phyloP scores from a whole-genome alignment of 805 yeast genomes.

The Tetrapisispora taiwanensis region DNA sequence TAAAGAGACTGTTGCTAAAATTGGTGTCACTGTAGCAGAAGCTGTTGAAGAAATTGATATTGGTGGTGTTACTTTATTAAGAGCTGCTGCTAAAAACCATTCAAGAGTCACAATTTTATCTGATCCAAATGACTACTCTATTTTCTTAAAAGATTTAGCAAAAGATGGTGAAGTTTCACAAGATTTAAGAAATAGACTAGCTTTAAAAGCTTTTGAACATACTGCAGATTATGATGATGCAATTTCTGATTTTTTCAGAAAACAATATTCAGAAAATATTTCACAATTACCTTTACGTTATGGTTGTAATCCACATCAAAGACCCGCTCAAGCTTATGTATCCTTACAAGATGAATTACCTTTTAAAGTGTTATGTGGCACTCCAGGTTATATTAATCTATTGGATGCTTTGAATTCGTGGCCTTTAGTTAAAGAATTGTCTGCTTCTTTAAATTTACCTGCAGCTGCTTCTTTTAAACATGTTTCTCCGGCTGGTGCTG shows the following conservation, averaged over 20 bases:
- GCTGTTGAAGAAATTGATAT: slow-evolving; percentile 98
- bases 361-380: slow-evolving; percentile 84
- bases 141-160: slow-evolving; percentile 71
- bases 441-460: slow-evolving; percentile 87
- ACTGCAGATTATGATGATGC: slow-evolving; percentile 96
- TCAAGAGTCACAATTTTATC: slow-evolving; percentile 90
- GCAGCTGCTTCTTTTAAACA: slow-evolving; percentile 99
- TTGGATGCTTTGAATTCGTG: slow-evolving; percentile 96
- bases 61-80: slow-evolving; percentile 92
- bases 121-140: slow-evolving; percentile 89
- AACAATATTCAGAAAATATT: slow-evolving; percentile 82
- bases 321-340: slow-evolving; percentile 96
- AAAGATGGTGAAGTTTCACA: slow-evolving; percentile 56
- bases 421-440: slow-evolving; percentile 96
- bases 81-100: slow-evolving; percentile 99
- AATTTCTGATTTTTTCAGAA: slow-evolving; percentile 94
- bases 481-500: slow-evolving; percentile 98
- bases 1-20: slow-evolving; percentile 93
- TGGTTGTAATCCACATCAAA: slow-evolving; percentile 99
- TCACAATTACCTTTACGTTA: slow-evolving; percentile 92
- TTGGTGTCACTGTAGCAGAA: slow-evolving; percentile 89
- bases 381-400: slow-evolving; percentile 96
- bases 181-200: slow-evolving; percentile 70
- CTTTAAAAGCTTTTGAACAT: slow-evolving; percentile 95
- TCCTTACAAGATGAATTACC: slow-evolving; percentile 79